These are phyloP conservation scores for Venturia nashicola DNA, from an alignment of 2,329 filamentous ascomycete species.

Conservation along the genomic window DNA sequence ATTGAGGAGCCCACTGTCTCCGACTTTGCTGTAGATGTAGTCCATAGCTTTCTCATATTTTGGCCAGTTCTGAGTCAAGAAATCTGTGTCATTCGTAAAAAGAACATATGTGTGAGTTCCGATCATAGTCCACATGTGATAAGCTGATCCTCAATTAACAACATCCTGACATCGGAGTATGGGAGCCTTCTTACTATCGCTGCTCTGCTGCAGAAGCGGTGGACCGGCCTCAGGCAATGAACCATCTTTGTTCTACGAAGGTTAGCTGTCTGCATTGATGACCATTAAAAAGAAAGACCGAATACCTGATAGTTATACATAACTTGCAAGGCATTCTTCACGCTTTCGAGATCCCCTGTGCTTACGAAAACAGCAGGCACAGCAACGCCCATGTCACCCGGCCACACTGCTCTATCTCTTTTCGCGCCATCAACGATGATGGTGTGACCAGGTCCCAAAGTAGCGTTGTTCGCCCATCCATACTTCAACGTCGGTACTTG, in stretches of 20 bases:
- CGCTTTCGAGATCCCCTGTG: conserved; percentile 32
- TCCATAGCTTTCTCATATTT: conserved; percentile 37
- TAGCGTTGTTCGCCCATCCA: conserved; percentile 29
- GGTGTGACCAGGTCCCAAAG: conserved; percentile 23
- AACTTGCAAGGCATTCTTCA: conserved; percentile 34
- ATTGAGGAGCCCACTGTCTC: conserved; percentile 35
- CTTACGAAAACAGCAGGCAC: conserved; percentile 32
- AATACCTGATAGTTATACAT: conserved; percentile 30
- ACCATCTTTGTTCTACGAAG: conserved; percentile 19
- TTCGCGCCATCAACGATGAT: conserved; percentile 29
- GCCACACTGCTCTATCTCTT: conserved; percentile 30
- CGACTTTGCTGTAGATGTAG: conserved; percentile 32
- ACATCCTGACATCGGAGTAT: neutral
- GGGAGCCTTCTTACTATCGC: conserved; percentile 18
- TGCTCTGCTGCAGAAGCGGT: conserved; percentile 23
- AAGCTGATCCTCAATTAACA: conserved; percentile 13
- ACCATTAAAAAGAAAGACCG: neutral
- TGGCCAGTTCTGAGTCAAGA: conserved; percentile 35
- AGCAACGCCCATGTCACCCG: conserved; percentile 39
- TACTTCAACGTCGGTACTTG: conserved; percentile 19
- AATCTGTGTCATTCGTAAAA: conserved; percentile 40
- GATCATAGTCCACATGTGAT: conserved; percentile 42
- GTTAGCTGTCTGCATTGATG: conserved; percentile 9
- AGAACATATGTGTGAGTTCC: conserved; percentile 47
- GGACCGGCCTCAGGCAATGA: conserved; percentile 28